Evolutionary conservation across 2,329 filamentous ascomycete species (phyloP), one percentile per base, ranked within the genome.

Genomic region (Colletotrichum plurivorum): DNA sequence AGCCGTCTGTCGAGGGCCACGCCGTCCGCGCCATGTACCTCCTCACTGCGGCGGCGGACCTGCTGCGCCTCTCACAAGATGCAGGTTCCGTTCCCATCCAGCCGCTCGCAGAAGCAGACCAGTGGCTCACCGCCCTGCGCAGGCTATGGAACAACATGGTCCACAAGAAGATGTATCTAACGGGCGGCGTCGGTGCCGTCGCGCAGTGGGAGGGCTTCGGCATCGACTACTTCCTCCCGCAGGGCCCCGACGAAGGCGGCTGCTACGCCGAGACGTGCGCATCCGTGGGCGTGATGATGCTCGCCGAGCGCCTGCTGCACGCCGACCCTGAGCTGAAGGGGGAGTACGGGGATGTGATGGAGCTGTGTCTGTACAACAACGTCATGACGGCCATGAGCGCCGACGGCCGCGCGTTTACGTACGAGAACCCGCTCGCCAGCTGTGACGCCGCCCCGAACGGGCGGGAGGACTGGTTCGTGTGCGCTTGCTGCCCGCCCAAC

Each of bases 251-350:
- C 67, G 88, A 90, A 69, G 88, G 88, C 4, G 89, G 88, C 2
- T 90, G 88, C 73, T 90, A 90, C 75, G 83, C 87, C 2, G 88
- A 90, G 75, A 91, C 89, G 0, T 90, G 87, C 73, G 89, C 88
- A 1, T 83, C 84, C 0, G 89, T 90, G 69, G 88, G 85, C 7
- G 83, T 88, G 2, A 87, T 90, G 80, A 89, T 90, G 86, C 78
- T 90, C 1, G 87, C 87, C 0, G 85, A 90, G 70, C 78, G 88
- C 5, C 74, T 90, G 9, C 77, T 90, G 0, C 84, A 88, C 69
- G 73, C 88, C 25, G 83, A 89, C 41, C 66, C 66, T 49, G 55
- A 2, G 49, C 79, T 89, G 12, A 78, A 89, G 73, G 78, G 82
- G 1, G 81, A 82, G 31, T 89, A 87, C 71, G 84, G 81, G 1